A percentile compares a stretch with the other conserved stretches of the same genome.
Conservation (phyloP, 1,139 yeast genomes). For the Geotrichum cucujoidarum region DNA sequence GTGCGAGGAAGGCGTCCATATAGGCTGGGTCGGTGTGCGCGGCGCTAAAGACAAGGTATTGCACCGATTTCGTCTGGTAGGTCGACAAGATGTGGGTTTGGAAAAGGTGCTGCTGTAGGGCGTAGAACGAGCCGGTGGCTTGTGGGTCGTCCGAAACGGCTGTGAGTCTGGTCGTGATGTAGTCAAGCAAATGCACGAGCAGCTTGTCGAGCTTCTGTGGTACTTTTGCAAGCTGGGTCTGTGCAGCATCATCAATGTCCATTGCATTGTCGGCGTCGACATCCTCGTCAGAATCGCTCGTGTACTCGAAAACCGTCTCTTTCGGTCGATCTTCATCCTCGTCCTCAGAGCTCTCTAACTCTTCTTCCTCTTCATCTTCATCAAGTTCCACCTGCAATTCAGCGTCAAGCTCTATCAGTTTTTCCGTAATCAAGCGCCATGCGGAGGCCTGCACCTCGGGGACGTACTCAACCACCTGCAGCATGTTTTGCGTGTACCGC, state of each 20-base stretch:
- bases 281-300: conserved; percentile 35
- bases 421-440: conserved; percentile 77
- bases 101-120: conserved; percentile 69
- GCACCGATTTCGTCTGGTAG: conserved; percentile 85
- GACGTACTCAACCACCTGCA: conserved; percentile 59
- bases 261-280: conserved; percentile 27
- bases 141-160: conserved; percentile 48
- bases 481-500: conserved; percentile 61
- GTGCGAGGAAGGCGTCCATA: conserved; percentile 77
- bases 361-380: conserved; percentile 50
- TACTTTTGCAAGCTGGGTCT: conserved; percentile 5
- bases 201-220: conserved; percentile 61
- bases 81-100: conserved; percentile 85
- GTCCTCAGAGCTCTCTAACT: conserved; percentile 22
- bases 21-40: conserved; percentile 79
- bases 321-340: conserved; percentile 22
- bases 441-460: conserved; percentile 60
- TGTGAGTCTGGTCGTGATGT: conserved; percentile 49
- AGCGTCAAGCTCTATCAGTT: conserved; percentile 82
- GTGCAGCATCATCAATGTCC: conserved; percentile 15
- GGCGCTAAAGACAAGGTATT: conserved; percentile 73
- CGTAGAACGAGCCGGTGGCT: conserved; percentile 64
- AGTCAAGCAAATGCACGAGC: conserved; percentile 50
- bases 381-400: conserved; percentile 80
- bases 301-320: conserved; percentile 30